These are phyloP conservation scores for Calonectria hongkongensis DNA, from an alignment of 2,329 filamentous ascomycete genomes.

Conservation along the genomic window DNA sequence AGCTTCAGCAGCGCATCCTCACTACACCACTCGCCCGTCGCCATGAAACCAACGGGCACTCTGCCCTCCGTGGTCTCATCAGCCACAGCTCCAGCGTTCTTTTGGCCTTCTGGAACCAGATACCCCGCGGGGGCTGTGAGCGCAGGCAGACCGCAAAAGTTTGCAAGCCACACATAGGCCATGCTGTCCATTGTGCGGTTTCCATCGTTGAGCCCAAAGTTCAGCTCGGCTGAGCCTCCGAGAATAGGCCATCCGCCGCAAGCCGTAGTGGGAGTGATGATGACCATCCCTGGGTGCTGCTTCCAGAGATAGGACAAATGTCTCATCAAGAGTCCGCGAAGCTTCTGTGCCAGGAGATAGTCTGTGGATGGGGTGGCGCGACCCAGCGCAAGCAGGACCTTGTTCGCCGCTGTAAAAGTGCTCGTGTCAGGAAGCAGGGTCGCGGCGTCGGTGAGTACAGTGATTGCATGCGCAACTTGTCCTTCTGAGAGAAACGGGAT, in stretches of 20 bases:
- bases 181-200: conserved; percentile 68
- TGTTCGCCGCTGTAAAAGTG: conserved; percentile 76
- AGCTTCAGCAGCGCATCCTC: conserved; percentile 70
- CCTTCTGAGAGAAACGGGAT: conserved; percentile 77
- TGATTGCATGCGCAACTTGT: conserved; percentile 83
- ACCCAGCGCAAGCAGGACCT: conserved; percentile 79
- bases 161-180: conserved; percentile 71
- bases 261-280: conserved; percentile 80
- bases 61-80: conserved; percentile 60
- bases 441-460: conserved; percentile 79
- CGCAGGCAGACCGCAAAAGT: conserved; percentile 69
- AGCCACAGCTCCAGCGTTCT: conserved; percentile 57
- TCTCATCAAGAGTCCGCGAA: conserved; percentile 81
- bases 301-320: conserved; percentile 82
- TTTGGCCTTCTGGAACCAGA: conserved; percentile 59
- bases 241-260: conserved; percentile 68
- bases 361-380: conserved; percentile 78
- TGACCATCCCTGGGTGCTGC: conserved; percentile 79
- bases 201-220: conserved; percentile 59
- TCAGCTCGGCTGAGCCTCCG: conserved; percentile 38
- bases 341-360: conserved; percentile 80
- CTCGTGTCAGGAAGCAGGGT: conserved; percentile 67
- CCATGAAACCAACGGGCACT: conserved; percentile 73
- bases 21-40: conserved; percentile 72
- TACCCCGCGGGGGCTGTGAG: conserved; percentile 69